Evolutionary conservation across 1,284 basidiomycete genomes (phyloP).

Genomic region (Tetrapyrgos nigripes): DNA sequence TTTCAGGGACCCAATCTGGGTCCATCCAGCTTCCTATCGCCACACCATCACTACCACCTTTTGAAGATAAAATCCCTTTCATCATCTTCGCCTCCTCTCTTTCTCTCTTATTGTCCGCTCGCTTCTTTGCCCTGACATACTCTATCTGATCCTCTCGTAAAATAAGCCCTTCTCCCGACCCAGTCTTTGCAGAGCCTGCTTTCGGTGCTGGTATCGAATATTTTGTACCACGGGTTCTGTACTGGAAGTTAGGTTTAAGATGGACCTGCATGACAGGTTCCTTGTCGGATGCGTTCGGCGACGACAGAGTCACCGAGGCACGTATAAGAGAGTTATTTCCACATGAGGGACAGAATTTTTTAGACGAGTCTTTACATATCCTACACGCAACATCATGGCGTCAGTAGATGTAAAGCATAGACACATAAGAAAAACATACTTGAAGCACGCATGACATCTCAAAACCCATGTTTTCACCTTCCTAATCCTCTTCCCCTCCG

Average conservation of each 20-base stretch:
- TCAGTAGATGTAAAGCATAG: neutral
- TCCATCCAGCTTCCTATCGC: conserved; percentile 88
- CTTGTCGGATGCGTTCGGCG: conserved; percentile 61
- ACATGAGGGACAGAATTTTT: conserved; percentile 98
- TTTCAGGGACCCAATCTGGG: conserved; percentile 94
- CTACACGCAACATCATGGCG: conserved; percentile 47
- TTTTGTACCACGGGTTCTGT: conserved; percentile 90
- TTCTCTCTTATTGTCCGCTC: conserved; percentile 71
- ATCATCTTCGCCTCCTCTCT: conserved; percentile 82
- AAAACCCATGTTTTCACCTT: conserved; percentile 96
- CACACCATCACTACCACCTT: conserved; percentile 52
- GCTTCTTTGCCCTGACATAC: conserved; percentile 84
- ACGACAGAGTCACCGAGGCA: conserved; percentile 87
- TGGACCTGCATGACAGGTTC: conserved; percentile 82
- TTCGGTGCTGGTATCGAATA: conserved; percentile 95
- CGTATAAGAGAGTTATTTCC: conserved; percentile 93
- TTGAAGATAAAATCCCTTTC: conserved; percentile 62
- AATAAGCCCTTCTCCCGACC: conserved; percentile 82
- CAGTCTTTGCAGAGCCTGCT: conserved; percentile 85
- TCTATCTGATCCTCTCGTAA: conserved; percentile 91
- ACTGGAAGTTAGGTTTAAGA: conserved; percentile 95
- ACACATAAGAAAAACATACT: conserved; percentile 66
- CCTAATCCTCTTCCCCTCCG: conserved; percentile 90
- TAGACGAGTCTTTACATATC: conserved; percentile 94
- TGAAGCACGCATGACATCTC: conserved; percentile 98